Conservation (phyloP, 83 land plant species). For the Picea mariana region DNA sequence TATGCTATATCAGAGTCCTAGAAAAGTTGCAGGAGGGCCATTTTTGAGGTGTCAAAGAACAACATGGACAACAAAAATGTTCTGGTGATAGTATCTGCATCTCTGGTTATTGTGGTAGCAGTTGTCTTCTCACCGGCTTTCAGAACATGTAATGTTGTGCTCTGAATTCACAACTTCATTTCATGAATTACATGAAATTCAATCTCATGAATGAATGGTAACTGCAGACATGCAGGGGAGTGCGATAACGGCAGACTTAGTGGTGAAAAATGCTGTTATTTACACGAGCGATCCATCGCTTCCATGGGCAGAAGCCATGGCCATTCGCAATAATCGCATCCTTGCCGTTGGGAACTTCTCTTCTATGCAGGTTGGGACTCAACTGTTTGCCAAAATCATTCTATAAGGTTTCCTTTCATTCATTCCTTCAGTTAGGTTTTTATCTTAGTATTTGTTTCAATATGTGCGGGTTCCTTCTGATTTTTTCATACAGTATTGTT, state of each 20-base stretch:
- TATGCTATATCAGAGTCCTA: no score
- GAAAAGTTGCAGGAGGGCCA: no score
- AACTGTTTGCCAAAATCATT: not conserved
- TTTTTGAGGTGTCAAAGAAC: not conserved
- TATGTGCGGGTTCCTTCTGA: no score
- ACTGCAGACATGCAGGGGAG: not conserved
- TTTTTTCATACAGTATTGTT: no score
- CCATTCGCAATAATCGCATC: constrained; percentile 61
- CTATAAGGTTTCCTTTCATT: not conserved
- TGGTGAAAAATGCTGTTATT: constrained; percentile 67
- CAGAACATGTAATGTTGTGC: constrained; percentile 2
- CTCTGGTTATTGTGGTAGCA: not conserved
- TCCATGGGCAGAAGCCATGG: constrained; percentile 82
- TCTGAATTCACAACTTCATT: not conserved
- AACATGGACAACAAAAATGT: not conserved
- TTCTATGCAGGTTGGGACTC: constrained; percentile 47
- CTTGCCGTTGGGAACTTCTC: constrained; percentile 58
- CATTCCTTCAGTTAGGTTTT: not conserved
- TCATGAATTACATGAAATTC: not conserved
- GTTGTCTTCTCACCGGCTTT: not conserved
- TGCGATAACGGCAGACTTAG: constrained; percentile 50
- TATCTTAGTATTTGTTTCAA: not conserved
- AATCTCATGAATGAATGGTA: not conserved
- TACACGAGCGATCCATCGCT: constrained; percentile 65
- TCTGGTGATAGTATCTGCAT: not conserved